Percentiles rank a stretch among this genome's conserved stretches.
phyloP scores from a whole-genome alignment of 805 yeast genomes.

The Zygosaccharomyces lentus region DNA sequence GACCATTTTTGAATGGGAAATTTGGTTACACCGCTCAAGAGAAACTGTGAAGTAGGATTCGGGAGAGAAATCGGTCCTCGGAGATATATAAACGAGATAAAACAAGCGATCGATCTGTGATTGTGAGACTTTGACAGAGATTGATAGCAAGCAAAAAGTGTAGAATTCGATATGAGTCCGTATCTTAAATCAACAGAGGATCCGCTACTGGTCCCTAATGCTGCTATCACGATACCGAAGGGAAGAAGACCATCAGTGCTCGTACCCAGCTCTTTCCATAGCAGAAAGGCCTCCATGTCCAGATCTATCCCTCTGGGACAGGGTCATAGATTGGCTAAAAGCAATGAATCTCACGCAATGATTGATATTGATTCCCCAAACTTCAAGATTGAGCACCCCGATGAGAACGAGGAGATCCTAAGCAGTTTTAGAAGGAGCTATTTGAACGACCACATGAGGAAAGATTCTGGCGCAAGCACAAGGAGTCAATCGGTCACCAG shows the following conservation, averaged over 20 bases:
- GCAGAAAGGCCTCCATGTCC: conserved; percentile 13
- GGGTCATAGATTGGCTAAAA: conserved; percentile 13
- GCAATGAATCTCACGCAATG: conserved; percentile 26
- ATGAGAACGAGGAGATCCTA: conserved; percentile 30
- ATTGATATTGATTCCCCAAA: conserved; percentile 33
- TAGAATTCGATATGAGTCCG: neutral
- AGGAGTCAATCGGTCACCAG: conserved; percentile 6
- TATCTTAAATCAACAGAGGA: conserved; percentile 6
- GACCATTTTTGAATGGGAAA: neutral
- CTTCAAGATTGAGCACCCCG: conserved; percentile 25
- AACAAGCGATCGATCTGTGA: neutral
- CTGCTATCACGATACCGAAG: conserved; percentile 16
- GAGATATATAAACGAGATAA: neutral
- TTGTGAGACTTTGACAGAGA: neutral
- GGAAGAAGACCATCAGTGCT: conserved; percentile 13
- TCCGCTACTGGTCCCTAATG: conserved; percentile 11
- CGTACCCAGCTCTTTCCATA: conserved; percentile 11
- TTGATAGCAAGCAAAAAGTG: neutral
- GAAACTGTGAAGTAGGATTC: neutral
- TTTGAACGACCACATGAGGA: conserved; percentile 17
- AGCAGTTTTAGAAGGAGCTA: conserved; percentile 33
- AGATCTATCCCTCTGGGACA: conserved; percentile 6
- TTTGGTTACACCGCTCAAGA: neutral
- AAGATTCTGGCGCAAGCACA: conserved; percentile 6
- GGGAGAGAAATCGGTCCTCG: neutral